Evolutionary conservation across 1,284 basidiomycete species (phyloP).

Genomic region (Boletus sp.): DNA sequence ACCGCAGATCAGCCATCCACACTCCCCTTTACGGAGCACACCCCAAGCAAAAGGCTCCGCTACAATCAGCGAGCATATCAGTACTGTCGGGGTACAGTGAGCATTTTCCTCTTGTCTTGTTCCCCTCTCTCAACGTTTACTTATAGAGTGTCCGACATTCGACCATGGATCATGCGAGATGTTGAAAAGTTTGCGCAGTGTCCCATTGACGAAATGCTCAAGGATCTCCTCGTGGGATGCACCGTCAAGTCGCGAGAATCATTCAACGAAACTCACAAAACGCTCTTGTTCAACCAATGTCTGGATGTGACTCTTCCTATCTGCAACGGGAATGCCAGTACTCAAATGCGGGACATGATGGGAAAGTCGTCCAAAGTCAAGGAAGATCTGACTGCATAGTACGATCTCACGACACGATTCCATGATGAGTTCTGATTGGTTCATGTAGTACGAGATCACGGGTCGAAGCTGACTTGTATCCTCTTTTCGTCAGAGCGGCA

Average conservation of each 20-base stretch:
- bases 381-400: background rate
- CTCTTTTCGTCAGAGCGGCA: background rate
- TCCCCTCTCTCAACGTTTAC: background rate
- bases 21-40: background rate
- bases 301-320: background rate
- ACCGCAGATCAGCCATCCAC: background rate
- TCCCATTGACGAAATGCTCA: background rate
- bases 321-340: background rate
- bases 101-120: background rate
- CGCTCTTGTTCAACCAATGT: background rate
- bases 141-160: background rate
- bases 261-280: background rate
- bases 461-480: background rate
- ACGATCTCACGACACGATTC: background rate
- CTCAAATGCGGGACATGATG: background rate
- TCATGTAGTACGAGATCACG: background rate
- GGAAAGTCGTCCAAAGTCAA: background rate
- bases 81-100: background rate
- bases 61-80: constrained; percentile 1
- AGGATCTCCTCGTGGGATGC: background rate
- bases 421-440: background rate
- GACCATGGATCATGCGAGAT: background rate
- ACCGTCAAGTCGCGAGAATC: background rate
- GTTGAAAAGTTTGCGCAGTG: background rate
- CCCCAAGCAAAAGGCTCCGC: constrained; percentile 1